A percentile compares a stretch with the other conserved stretches of the same genome.
phyloP scores from a whole-genome alignment of 352 stramenopile species.

The Globisporangium lucens region DNA sequence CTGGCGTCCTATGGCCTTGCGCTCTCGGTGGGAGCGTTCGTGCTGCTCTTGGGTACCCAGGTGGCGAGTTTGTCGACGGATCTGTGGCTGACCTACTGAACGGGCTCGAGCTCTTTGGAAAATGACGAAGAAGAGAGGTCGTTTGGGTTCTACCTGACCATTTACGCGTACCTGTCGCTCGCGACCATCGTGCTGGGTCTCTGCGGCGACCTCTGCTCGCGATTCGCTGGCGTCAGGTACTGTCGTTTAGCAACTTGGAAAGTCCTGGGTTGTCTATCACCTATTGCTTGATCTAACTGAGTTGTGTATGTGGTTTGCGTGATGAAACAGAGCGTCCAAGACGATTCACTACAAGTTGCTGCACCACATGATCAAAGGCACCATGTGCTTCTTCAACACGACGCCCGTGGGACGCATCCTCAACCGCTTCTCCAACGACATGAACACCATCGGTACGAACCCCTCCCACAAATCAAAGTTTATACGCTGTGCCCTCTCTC shows the following conservation, averaged over 20 bases:
- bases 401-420: conserved; percentile 78
- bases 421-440: conserved; percentile 74
- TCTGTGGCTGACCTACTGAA: conserved; percentile 70
- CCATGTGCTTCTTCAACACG: conserved; percentile 86
- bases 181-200: conserved; percentile 51
- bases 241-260: not conserved
- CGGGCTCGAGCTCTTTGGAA: conserved; percentile 19
- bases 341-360: conserved; percentile 64
- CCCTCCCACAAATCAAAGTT: not conserved
- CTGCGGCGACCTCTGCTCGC: conserved; percentile 39
- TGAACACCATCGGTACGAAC: conserved; percentile 53
- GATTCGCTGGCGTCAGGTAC: conserved; percentile 54
- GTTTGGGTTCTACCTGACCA: conserved; percentile 43
- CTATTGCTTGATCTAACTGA: conserved; percentile 8
- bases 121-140: conserved; percentile 1
- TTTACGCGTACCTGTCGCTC: conserved; percentile 59
- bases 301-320: not conserved
- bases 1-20: conserved; percentile 42
- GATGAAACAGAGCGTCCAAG: conserved; percentile 42
- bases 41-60: conserved; percentile 42
- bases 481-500: not conserved
- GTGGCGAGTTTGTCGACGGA: conserved; percentile 54
- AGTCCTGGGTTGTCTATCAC: not conserved
- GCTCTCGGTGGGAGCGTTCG: conserved; percentile 29
- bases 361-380: conserved; percentile 58